Evolutionary conservation across 768 basidiomycete genomes (phyloP), one percentile per base, ranked within the genome.

Genomic region (Tricholomella constricta): DNA sequence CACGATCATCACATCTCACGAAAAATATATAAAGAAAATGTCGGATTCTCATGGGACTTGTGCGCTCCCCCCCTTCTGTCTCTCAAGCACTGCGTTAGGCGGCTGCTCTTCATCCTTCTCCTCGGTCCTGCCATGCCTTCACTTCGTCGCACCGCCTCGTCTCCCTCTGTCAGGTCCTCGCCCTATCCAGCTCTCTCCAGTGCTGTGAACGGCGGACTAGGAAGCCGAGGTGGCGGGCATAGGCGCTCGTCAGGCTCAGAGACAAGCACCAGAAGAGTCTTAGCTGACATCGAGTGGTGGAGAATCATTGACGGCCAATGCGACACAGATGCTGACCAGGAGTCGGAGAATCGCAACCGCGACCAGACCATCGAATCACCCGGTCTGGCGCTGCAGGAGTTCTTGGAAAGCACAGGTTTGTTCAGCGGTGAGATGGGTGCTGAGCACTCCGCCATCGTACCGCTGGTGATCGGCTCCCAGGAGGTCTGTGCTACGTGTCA

Each of bases 271-370:
- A 79, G 90, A 65, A 79, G 88, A 60, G 88, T 92, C 61, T 78
- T 92, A 55, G 89, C 88, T 29, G 90, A 92, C 74, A 86, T 92
- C 64, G 89, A 91, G 68, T 92, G 90, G 89, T 91, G 89, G 89
- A 81, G 77, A 62, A 89, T 91, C 59, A 73, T 80, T 57, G 88
- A 85, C 55, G 85, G 86, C 57, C 89, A 92, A 72, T 78, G 76
- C 70, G 76, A 78, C 59, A 57, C 63, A 45, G 72, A 69, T 63
- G 68, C 65, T 59, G 78, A 78, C 63, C 70, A 69, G 65, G 75
- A 74, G 62, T 59, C 64, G 62, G 75, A 76, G 61, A 75, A 75
- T 58, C 65, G 52, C 51, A 74, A 71, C 58, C 69, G 66, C 60
- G 76, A 74, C 65, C 68, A 67, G 63, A 47, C 42, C 12, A 42